Evolutionary conservation across 2,329 filamentous ascomycete species (phyloP).

Genomic region (Ophiosphaerella herpotricha): DNA sequence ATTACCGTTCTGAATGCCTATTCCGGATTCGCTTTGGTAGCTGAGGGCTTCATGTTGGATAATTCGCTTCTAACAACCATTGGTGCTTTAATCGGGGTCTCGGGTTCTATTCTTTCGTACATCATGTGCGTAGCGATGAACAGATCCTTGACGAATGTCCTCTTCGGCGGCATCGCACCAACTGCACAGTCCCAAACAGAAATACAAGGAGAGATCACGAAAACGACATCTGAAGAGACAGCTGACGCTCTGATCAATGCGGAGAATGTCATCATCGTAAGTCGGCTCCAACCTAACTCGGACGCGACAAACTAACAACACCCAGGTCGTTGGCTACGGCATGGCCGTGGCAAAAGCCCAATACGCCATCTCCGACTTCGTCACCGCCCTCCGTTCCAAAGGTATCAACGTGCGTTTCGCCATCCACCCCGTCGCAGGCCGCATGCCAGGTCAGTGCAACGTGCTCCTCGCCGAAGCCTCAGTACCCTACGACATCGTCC

Average conservation of each 20-base stretch:
- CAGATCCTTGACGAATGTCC: conserved; percentile 81
- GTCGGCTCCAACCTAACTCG: neutral
- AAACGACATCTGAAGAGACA: conserved; percentile 79
- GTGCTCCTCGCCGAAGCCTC: conserved; percentile 85
- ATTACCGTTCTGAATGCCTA: conserved; percentile 92
- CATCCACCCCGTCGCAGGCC: conserved; percentile 86
- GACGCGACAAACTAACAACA: neutral
- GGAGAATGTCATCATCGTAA: conserved; percentile 80
- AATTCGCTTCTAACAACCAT: conserved; percentile 84
- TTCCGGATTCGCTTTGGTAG: conserved; percentile 86
- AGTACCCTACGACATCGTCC: conserved; percentile 88
- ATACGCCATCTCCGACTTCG: conserved; percentile 86
- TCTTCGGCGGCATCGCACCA: conserved; percentile 80
- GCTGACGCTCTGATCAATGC: conserved; percentile 75
- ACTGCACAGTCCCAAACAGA: conserved; percentile 68
- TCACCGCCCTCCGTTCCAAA: conserved; percentile 71
- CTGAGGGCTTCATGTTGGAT: conserved; percentile 89
- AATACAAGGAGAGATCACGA: conserved; percentile 78
- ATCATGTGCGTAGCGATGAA: conserved; percentile 84
- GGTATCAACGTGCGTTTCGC: conserved; percentile 85
- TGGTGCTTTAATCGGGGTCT: conserved; percentile 84
- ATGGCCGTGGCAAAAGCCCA: conserved; percentile 96
- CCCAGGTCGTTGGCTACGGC: conserved; percentile 76
- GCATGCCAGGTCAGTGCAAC: conserved; percentile 94
- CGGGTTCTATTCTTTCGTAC: conserved; percentile 79